A percentile compares a stretch with the other conserved stretches of the same genome.
phyloP scores from a whole-genome alignment of 345 rosid genomes.

The Bruguiera gymnorhiza region DNA sequence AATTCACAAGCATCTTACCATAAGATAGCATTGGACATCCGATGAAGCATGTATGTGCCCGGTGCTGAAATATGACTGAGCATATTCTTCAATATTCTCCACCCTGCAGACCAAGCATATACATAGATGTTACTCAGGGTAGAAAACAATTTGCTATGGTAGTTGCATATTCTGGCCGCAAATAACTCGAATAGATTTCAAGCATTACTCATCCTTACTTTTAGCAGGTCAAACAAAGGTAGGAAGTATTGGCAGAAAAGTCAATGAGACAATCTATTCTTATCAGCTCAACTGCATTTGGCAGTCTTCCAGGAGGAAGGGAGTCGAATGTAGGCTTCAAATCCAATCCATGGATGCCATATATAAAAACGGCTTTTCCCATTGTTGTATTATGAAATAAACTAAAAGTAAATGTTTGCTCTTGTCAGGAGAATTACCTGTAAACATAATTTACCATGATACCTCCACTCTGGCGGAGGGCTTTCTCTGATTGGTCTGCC shows the following conservation, averaged over 20 bases:
- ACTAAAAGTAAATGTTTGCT: neutral
- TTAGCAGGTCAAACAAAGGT: neutral
- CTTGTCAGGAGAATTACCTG: constrained; percentile 46
- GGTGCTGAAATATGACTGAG: constrained; percentile 63
- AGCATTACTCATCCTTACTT: neutral
- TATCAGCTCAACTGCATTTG: neutral
- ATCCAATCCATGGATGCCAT: neutral
- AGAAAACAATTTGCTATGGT: neutral
- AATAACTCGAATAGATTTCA: neutral
- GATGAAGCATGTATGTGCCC: constrained; percentile 71
- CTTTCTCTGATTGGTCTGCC: constrained; percentile 79
- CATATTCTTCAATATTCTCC: constrained; percentile 72
- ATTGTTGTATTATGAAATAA: neutral
- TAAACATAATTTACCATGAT: constrained; percentile 90
- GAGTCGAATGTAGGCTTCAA: neutral
- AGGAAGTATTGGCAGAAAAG: neutral
- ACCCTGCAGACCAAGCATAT: constrained; percentile 42
- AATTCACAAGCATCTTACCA: constrained; percentile 9
- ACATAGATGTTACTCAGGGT: neutral
- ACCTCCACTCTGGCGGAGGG: constrained; percentile 69
- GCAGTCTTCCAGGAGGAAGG: neutral
- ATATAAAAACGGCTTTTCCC: neutral
- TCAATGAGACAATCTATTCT: neutral
- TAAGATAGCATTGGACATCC: constrained; percentile 14
- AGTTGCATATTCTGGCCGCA: neutral